These are phyloP conservation scores for Cinchona pubescens DNA, from an alignment of 257 asterid species.

Conservation along the genomic window DNA sequence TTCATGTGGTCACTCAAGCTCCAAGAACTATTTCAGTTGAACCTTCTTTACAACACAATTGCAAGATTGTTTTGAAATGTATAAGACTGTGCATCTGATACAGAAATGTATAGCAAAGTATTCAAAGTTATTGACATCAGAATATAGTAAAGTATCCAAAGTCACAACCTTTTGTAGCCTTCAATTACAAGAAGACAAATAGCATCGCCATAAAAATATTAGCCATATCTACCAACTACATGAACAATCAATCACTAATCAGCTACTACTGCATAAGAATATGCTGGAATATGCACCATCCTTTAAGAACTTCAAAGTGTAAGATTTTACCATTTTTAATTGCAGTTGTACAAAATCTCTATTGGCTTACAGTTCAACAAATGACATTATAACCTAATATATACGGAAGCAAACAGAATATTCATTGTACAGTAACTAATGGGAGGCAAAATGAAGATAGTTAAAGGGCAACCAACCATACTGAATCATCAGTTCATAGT, in stretches of 20 bases:
- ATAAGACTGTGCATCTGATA: not conserved
- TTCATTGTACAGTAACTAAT: not conserved
- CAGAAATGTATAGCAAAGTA: too few relatives aligned
- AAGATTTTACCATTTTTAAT: not conserved
- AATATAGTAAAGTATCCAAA: not conserved
- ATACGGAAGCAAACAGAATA: not conserved
- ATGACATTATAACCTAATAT: not conserved
- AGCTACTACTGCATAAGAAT: not conserved
- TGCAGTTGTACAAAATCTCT: not conserved
- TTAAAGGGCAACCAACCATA: conserved; percentile 24
- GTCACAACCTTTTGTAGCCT: not conserved
- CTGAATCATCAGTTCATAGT: conserved; percentile 95
- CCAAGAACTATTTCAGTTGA: not conserved
- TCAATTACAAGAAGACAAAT: too few relatives aligned
- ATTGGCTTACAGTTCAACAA: not conserved
- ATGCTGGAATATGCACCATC: not conserved
- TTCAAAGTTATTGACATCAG: not conserved
- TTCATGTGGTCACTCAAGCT: not conserved
- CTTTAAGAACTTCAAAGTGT: not conserved
- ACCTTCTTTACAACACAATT: not conserved
- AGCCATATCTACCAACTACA: too few relatives aligned
- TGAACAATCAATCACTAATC: not conserved
- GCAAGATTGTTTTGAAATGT: not conserved
- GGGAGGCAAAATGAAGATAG: not conserved
- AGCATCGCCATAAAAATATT: too few relatives aligned